Evolutionary conservation across 2,329 filamentous ascomycete species (phyloP).

Genomic region (Aureobasidium sp.): DNA sequence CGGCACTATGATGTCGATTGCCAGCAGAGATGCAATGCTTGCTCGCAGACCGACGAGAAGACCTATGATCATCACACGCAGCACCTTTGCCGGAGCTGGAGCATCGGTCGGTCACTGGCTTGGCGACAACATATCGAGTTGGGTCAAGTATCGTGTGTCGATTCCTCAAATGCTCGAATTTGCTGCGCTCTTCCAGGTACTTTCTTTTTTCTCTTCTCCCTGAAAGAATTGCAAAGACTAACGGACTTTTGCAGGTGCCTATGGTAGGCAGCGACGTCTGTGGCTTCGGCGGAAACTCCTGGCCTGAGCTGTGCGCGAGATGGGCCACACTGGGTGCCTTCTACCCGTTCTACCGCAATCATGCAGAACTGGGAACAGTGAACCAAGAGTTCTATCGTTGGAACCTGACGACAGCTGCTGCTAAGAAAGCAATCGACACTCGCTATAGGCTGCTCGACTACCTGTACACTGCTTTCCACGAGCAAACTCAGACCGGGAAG

Average conservation of each 20-base stretch:
- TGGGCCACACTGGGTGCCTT: constrained; percentile 70
- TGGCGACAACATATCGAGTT: constrained; percentile 47
- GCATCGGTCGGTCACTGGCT: constrained; percentile 53
- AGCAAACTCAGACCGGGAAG: constrained; percentile 53
- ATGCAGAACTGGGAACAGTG: constrained; percentile 51
- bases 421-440: constrained; percentile 60
- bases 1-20: constrained; percentile 65
- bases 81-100: constrained; percentile 68
- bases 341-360: constrained; percentile 68
- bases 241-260: constrained; percentile 25
- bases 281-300: constrained; percentile 60
- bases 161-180: constrained; percentile 41
- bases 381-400: constrained; percentile 69
- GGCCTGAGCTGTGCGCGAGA: constrained; percentile 62
- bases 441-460: constrained; percentile 76
- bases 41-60: constrained; percentile 55
- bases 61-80: constrained; percentile 67
- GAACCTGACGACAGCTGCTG: constrained; percentile 55
- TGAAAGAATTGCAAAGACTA: not conserved
- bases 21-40: constrained; percentile 60
- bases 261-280: constrained; percentile 59
- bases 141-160: constrained; percentile 39
- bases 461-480: constrained; percentile 64
- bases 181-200: constrained; percentile 38
- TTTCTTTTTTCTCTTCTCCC: not conserved